These are phyloP conservation scores for Alloteropsis angusta DNA, from an alignment of 202 grass and related monocot genomes.

Conservation along the genomic window DNA sequence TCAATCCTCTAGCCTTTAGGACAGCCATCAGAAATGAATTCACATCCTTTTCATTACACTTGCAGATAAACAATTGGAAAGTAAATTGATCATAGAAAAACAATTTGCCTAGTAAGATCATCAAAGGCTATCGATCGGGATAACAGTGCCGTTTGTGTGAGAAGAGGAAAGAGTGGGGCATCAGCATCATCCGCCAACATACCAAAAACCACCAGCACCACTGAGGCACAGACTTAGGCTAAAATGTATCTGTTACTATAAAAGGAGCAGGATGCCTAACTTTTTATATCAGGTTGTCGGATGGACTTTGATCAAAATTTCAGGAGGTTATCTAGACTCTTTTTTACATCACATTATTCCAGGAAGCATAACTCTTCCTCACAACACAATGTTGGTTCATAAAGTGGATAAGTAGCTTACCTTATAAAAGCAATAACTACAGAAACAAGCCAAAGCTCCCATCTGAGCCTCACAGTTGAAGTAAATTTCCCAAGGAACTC, in stretches of 20 bases:
- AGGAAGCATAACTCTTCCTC: slow-evolving; percentile 6
- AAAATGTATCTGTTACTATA: background rate
- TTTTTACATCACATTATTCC: background rate
- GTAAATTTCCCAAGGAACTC: slow-evolving; percentile 93
- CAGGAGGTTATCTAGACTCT: background rate
- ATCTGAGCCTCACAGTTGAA: slow-evolving; percentile 71
- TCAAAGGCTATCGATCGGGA: background rate
- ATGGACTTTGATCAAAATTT: background rate
- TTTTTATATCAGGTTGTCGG: background rate
- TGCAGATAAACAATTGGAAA: background rate
- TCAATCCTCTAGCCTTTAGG: background rate
- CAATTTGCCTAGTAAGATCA: background rate
- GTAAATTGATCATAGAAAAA: background rate
- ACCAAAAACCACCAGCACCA: background rate
- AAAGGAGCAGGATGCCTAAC: background rate
- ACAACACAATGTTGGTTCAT: slow-evolving; percentile 17
- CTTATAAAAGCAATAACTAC: slow-evolving; percentile 77
- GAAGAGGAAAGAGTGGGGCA: background rate
- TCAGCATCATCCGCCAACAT: background rate
- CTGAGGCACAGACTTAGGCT: background rate
- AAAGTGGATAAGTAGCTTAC: slow-evolving; percentile 33
- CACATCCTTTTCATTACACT: background rate
- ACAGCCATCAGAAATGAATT: slow-evolving; percentile 18
- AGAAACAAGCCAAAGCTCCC: slow-evolving; percentile 89
- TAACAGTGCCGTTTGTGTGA: background rate